phyloP scores from a whole-genome alignment of 2,329 filamentous ascomycete genomes.

The Fusarium guadeloupense region DNA sequence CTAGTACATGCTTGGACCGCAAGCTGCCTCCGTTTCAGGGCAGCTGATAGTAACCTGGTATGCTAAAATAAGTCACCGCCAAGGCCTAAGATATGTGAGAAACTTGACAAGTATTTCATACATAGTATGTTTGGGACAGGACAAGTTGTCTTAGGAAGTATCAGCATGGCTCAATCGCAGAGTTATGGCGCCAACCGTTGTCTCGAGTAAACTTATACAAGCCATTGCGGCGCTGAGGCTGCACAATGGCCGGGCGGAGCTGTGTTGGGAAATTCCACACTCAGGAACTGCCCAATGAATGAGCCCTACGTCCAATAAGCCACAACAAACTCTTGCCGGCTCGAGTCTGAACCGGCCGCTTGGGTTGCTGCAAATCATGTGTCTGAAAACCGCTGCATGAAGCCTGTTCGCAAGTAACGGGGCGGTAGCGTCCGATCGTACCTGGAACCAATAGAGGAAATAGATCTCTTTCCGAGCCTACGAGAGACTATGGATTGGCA shows the following conservation, averaged over 20 bases:
- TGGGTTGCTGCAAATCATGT: conserved; percentile 49
- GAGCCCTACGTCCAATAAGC: conserved; percentile 12
- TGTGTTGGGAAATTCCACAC: conserved; percentile 28
- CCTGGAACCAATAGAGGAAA: conserved; percentile 37
- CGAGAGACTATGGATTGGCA: conserved; percentile 24
- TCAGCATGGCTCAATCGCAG: conserved; percentile 25
- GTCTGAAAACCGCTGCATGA: conserved; percentile 40
- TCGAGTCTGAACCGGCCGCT: conserved; percentile 36
- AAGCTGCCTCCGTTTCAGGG: conserved; percentile 4
- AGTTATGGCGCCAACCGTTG: conserved; percentile 5
- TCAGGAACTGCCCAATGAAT: conserved; percentile 32
- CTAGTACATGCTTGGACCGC: conserved; percentile 12
- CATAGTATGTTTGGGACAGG: background rate
- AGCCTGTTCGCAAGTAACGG: conserved; percentile 37
- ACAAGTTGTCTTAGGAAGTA: background rate
- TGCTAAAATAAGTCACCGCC: background rate
- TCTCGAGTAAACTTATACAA: conserved; percentile 14
- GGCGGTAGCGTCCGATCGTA: conserved; percentile 39
- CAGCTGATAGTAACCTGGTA: conserved; percentile 2
- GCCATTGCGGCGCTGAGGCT: conserved; percentile 12
- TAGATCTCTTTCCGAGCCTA: conserved; percentile 33
- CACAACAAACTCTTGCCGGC: conserved; percentile 27
- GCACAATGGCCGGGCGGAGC: conserved; percentile 27
- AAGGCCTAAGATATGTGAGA: background rate
- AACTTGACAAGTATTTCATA: background rate